Evolutionary conservation across 192 early-diverging fungal species (phyloP), one percentile per base, ranked within the genome.

Genomic region (Coemansia sp.): DNA sequence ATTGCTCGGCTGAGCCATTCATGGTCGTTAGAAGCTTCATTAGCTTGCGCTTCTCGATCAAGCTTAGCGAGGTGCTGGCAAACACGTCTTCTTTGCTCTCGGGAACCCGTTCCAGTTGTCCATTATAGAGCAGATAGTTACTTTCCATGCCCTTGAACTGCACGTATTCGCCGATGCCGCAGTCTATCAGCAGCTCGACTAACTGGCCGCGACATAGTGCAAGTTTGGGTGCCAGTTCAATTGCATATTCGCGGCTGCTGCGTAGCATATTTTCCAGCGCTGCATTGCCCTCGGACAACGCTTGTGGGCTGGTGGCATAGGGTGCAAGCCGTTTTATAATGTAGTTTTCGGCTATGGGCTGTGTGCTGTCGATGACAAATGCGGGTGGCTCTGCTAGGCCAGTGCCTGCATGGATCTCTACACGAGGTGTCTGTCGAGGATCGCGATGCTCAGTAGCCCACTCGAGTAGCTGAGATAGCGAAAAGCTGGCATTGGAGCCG

Each of bases 71-170:
- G 16, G 86, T 82, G 51, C 83, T 88, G 12, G 83, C 80, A 82
- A 97, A 97, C 14, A 97, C 81, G 64, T 96, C 95, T 61, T 93
- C 93, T 65, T 94, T 96, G 42, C 88, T 87, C 15, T 85, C 82
- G 0, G 95, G 95, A 4, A 93, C 89, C 71, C 85, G 65, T 42
- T 87, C 81, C 14, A 84, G 77, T 14, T 83, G 36, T 3, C 52
- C 61, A 17, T 79, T 57, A 43, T 60, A 69, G 12, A 54, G 52
- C 12, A 94, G 53, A 31, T 81, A 87, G 8, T 84, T 86, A 9
- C 76, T 65, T 46, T 93, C 93, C 11, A 94, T 56, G 6, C 85
- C 83, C 52, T 88, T 87, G 68, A 97, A 97, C 63, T 96, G 93
- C 18, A 96, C 64, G 78, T 94, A 92, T 32, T 84, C 84, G 18